phyloP scores from a whole-genome alignment of 2,329 filamentous ascomycete species.

The Penicillium sp. region DNA sequence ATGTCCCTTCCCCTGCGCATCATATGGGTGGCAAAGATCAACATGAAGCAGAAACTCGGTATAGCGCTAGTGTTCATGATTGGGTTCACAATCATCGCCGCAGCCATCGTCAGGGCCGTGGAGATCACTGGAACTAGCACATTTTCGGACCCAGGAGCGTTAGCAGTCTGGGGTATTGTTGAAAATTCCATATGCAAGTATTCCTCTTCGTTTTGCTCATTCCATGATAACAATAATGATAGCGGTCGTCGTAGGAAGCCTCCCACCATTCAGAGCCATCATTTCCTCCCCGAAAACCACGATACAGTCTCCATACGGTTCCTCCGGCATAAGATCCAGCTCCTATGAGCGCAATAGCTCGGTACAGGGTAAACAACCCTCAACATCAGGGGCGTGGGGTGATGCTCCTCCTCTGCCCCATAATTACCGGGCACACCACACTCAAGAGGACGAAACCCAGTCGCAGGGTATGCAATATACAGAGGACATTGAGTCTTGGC shows the following conservation, averaged over 20 bases:
- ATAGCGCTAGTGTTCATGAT: slow-evolving; percentile 31
- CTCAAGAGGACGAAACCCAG: slow-evolving; percentile 1
- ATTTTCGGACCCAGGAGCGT: slow-evolving; percentile 20
- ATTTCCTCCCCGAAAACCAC: slow-evolving; percentile 8
- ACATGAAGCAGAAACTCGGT: slow-evolving; percentile 28
- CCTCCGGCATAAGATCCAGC: background rate
- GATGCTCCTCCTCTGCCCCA: slow-evolving; percentile 2
- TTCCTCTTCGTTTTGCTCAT: background rate
- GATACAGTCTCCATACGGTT: background rate
- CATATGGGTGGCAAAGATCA: slow-evolving; percentile 30
- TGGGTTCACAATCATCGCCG: slow-evolving; percentile 25
- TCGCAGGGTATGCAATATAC: slow-evolving; percentile 3
- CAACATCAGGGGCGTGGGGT: slow-evolving; percentile 4
- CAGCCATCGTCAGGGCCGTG: slow-evolving; percentile 30
- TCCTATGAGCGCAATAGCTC: slow-evolving; percentile 6
- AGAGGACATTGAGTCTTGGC: background rate
- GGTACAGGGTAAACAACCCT: background rate
- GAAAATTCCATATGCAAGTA: slow-evolving; percentile 22
- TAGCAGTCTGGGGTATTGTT: slow-evolving; percentile 22
- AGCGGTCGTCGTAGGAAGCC: slow-evolving; percentile 22
- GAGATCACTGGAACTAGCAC: slow-evolving; percentile 22
- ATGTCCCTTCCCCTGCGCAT: slow-evolving; percentile 34
- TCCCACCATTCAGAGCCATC: slow-evolving; percentile 20
- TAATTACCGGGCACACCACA: background rate
- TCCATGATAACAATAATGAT: background rate